Evolutionary conservation across 2,329 filamentous ascomycete genomes (phyloP).

Genomic region (Purpureocillium takamizusanense): DNA sequence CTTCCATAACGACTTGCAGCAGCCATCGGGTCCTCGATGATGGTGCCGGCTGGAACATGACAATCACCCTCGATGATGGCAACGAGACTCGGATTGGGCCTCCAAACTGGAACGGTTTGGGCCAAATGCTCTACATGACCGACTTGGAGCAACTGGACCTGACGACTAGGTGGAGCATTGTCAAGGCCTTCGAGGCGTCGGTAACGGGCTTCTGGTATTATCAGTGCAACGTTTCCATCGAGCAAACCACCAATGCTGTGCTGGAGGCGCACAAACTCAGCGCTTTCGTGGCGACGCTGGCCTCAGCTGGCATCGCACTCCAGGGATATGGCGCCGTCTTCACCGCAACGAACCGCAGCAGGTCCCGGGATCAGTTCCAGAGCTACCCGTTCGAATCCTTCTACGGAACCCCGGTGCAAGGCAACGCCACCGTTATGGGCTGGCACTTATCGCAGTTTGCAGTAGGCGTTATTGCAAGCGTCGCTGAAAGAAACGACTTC

Average conservation of each 20-base stretch:
- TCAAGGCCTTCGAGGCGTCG: constrained; percentile 30
- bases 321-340: constrained; percentile 24
- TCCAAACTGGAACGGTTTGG: constrained; percentile 16
- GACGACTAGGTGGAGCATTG: constrained; percentile 15
- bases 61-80: constrained; percentile 17
- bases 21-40: constrained; percentile 18
- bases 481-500: constrained; percentile 17
- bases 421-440: constrained; percentile 23
- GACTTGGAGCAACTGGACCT: constrained; percentile 12
- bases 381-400: constrained; percentile 31
- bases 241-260: constrained; percentile 21
- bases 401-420: constrained; percentile 24
- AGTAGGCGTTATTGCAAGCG: constrained; percentile 23
- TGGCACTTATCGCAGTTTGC: constrained; percentile 25
- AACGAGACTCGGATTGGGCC: constrained; percentile 13
- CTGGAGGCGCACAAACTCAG: constrained; percentile 25
- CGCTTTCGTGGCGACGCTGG: constrained; percentile 21
- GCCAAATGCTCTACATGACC: constrained; percentile 28
- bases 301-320: constrained; percentile 29
- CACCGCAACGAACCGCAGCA: constrained; percentile 11
- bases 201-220: constrained; percentile 28
- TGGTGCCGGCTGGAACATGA: constrained; percentile 20
- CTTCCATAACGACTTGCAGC: constrained; percentile 17
- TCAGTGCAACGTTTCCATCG: constrained; percentile 27
- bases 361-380: constrained; percentile 21